phyloP scores from a whole-genome alignment of 148 eudicot species.

The Beta vulgaris region DNA sequence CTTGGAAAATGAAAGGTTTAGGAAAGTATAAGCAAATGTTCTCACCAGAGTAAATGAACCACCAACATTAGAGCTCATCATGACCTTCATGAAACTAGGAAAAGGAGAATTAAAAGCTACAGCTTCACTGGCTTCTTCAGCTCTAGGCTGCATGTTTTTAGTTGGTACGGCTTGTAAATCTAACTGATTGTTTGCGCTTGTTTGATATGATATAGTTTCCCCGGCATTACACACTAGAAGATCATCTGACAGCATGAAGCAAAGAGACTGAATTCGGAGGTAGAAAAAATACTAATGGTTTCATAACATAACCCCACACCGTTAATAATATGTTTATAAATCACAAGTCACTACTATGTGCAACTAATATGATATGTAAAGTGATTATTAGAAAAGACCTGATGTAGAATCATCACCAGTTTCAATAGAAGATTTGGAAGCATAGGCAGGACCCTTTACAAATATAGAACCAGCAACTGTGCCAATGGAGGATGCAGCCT shows the following conservation, averaged over 20 bases:
- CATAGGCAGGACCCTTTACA: slow-evolving; percentile 2
- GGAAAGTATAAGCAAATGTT: not conserved
- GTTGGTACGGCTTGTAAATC: slow-evolving; percentile 9
- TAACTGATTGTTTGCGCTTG: slow-evolving; percentile 4
- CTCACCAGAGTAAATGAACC: slow-evolving; percentile 72
- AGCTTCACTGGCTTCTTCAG: slow-evolving; percentile 51
- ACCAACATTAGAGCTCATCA: slow-evolving; percentile 67
- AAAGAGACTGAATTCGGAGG: not conserved
- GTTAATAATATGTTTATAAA: not conserved
- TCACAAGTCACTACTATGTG: not conserved
- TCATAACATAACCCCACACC: not conserved
- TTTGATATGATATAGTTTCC: slow-evolving; percentile 10
- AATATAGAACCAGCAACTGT: slow-evolving; percentile 5
- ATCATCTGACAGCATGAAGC: slow-evolving; percentile 23
- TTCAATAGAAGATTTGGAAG: slow-evolving; percentile 1
- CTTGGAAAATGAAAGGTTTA: not conserved
- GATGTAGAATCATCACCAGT: not conserved
- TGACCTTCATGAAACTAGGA: slow-evolving; percentile 69
- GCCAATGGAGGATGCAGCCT: slow-evolving; percentile 5
- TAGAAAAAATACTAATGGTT: not conserved
- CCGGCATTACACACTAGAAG: slow-evolving; percentile 17
- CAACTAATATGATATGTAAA: not conserved
- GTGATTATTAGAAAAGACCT: slow-evolving; percentile 1
- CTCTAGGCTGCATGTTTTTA: slow-evolving; percentile 31
- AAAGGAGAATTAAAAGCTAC: slow-evolving; percentile 55